Percentiles rank a stretch among this genome's conserved stretches.
These are phyloP conservation scores for Citrus unshiu DNA, from an alignment of 345 rosid genomes.

Conservation along the genomic window DNA sequence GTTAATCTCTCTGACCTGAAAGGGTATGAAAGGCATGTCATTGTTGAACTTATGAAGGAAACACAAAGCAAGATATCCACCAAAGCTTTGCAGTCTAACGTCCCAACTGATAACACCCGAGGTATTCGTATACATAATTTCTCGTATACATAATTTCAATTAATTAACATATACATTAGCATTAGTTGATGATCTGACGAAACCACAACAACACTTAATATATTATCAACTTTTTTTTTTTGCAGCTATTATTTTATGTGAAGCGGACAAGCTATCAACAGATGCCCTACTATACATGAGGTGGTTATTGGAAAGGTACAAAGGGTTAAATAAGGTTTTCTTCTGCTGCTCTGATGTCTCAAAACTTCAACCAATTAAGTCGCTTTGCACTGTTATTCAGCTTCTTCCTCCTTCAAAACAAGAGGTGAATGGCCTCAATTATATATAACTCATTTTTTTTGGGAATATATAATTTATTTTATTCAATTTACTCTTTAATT, in stretches of 20 bases:
- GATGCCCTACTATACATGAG: slow-evolving; percentile 51
- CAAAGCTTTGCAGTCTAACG: slow-evolving; percentile 9
- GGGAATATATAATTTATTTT: no score
- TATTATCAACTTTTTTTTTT: neutral
- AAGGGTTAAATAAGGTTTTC: slow-evolving; percentile 42
- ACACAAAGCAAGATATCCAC: slow-evolving; percentile 20
- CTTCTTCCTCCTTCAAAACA: slow-evolving; percentile 43
- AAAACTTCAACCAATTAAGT: slow-evolving; percentile 48
- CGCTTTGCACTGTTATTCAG: slow-evolving; percentile 38
- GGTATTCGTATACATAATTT: slow-evolving; percentile 20
- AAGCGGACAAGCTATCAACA: slow-evolving; percentile 48
- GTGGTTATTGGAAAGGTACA: slow-evolving; percentile 53
- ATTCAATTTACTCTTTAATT: no score
- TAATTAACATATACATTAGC: no score
- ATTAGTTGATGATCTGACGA: neutral
- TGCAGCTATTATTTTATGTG: slow-evolving; percentile 46
- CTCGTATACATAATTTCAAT: neutral
- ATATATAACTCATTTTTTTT: no score
- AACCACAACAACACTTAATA: neutral
- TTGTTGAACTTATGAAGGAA: slow-evolving; percentile 58
- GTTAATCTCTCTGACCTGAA: slow-evolving; percentile 48
- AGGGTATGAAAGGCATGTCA: slow-evolving; percentile 59
- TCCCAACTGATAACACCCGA: slow-evolving; percentile 13
- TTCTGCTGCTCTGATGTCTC: slow-evolving; percentile 59
- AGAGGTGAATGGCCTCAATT: slow-evolving; percentile 32